Conservation (phyloP, 2,329 filamentous ascomycete genomes). For the Beauveria medogensis region DNA sequence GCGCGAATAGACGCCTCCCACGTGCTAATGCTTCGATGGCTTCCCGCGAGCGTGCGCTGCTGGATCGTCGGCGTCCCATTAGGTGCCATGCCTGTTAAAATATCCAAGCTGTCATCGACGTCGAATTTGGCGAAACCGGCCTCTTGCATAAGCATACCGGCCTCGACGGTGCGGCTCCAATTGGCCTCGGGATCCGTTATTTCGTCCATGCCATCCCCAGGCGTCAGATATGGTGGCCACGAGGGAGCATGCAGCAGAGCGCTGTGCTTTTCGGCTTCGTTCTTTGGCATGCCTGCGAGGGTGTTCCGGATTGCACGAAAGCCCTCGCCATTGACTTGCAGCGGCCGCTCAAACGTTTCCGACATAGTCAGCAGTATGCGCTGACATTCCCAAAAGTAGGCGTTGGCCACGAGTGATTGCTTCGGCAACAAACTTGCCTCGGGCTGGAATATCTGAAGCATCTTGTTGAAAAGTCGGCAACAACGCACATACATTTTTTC, state of each 20-base stretch:
- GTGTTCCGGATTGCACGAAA: constrained; percentile 49
- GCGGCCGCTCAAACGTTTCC: constrained; percentile 35
- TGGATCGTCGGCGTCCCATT: constrained; percentile 51
- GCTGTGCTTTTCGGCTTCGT: constrained; percentile 39
- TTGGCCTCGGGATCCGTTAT: constrained; percentile 41
- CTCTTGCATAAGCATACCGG: constrained; percentile 46
- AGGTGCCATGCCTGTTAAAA: constrained; percentile 43
- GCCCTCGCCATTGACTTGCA: constrained; percentile 42
- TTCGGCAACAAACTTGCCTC: constrained; percentile 18
- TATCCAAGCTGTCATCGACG: constrained; percentile 41
- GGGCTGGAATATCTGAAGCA: constrained; percentile 21
- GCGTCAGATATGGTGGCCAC: constrained; percentile 54
- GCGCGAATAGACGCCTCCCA: constrained; percentile 52
- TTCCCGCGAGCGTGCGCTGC: constrained; percentile 22
- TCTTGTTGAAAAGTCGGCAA: constrained; percentile 25
- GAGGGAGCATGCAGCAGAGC: constrained; percentile 39
- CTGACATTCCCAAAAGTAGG: constrained; percentile 47
- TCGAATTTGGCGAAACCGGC: constrained; percentile 43
- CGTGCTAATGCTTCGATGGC: constrained; percentile 15
- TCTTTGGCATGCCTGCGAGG: constrained; percentile 46
- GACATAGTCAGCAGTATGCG: constrained; percentile 45
- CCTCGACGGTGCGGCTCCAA: constrained; percentile 44
- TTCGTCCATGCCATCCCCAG: constrained; percentile 53
- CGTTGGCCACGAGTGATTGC: constrained; percentile 20
- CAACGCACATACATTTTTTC: constrained; percentile 20